Percentiles rank a stretch among this genome's conserved stretches.
Conservation (phyloP, 352 stramenopile genomes). For the Halophytophthora polymorphica region DNA sequence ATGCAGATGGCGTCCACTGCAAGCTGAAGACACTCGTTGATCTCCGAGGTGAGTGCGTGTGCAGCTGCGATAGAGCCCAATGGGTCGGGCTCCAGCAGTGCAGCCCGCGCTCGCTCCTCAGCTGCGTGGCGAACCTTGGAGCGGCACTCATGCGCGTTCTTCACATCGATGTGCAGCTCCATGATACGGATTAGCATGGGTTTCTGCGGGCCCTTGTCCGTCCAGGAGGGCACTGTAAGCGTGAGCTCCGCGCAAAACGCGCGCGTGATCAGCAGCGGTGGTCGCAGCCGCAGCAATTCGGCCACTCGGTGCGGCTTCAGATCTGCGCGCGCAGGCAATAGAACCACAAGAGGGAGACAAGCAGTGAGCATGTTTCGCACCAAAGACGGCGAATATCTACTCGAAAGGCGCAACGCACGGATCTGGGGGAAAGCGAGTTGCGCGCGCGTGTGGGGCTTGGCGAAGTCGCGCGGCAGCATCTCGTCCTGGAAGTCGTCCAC, state of each 20-base stretch:
- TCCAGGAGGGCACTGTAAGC: conserved; percentile 64
- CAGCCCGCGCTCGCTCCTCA: conserved; percentile 30
- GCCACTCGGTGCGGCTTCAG: conserved; percentile 65
- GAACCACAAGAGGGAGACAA: neutral
- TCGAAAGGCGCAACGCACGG: conserved; percentile 19
- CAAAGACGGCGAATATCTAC: neutral
- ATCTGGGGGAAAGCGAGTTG: conserved; percentile 51
- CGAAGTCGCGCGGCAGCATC: conserved; percentile 57
- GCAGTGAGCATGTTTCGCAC: neutral
- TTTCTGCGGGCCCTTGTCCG: conserved; percentile 35
- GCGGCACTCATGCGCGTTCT: conserved; percentile 46
- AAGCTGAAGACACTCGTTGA: conserved; percentile 49
- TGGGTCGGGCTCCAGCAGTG: conserved; percentile 48
- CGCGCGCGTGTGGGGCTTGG: conserved; percentile 42
- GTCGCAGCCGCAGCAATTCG: conserved; percentile 35
- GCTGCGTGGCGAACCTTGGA: conserved; percentile 29
- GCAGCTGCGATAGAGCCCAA: conserved; percentile 59
- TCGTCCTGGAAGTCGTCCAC: conserved; percentile 58
- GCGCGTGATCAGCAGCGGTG: conserved; percentile 47
- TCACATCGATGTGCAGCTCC: conserved; percentile 51
- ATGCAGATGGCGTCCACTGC: conserved; percentile 49
- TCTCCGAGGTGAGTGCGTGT: conserved; percentile 52
- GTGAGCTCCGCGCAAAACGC: conserved; percentile 50
- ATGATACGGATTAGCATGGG: conserved; percentile 42
- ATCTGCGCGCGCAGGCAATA: conserved; percentile 17